A percentile compares a stretch with the other conserved stretches of the same genome.
Evolutionary conservation across 1,139 yeast genomes (phyloP).

Genomic region (Yamadazyma blattariae): DNA sequence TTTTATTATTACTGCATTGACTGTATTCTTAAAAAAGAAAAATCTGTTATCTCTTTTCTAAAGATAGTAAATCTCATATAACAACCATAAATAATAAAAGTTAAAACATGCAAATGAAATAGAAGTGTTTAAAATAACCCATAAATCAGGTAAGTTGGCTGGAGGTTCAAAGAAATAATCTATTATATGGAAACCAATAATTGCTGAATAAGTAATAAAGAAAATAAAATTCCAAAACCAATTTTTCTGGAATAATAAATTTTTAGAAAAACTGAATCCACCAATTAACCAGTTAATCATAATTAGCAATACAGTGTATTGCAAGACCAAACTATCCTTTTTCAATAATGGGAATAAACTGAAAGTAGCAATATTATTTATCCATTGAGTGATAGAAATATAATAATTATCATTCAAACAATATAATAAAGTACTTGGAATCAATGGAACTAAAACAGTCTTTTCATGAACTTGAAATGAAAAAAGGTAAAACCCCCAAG

Average conservation of each 20-base stretch:
- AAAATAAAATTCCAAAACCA: constrained; percentile 58
- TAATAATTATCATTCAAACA: constrained; percentile 58
- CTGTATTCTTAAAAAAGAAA: no score
- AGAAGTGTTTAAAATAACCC: constrained; percentile 74
- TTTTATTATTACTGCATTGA: no score
- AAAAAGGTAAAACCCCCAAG: constrained; percentile 86
- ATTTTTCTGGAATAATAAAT: constrained; percentile 33
- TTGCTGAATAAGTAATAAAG: constrained; percentile 54
- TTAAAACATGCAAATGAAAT: constrained; percentile 75
- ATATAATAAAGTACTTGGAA: constrained; percentile 75
- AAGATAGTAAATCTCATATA: constrained; percentile 40
- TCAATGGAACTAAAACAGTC: constrained; percentile 78
- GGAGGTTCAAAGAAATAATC: constrained; percentile 60
- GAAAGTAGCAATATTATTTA: constrained; percentile 78
- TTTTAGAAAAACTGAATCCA: constrained; percentile 29
- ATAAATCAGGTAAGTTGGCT: constrained; percentile 68
- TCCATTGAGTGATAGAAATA: constrained; percentile 79
- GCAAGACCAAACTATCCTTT: constrained; percentile 70
- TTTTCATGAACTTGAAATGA: constrained; percentile 97
- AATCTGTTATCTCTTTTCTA: no score
- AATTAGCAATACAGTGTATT: constrained; percentile 59
- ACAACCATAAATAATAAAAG: constrained; percentile 76
- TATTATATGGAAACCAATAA: constrained; percentile 49
- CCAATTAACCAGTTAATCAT: constrained; percentile 86
- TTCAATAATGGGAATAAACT: constrained; percentile 85